Evolutionary conservation across 805 yeast genomes (phyloP).

Genomic region (Wickerhamiella alocasiicola): DNA sequence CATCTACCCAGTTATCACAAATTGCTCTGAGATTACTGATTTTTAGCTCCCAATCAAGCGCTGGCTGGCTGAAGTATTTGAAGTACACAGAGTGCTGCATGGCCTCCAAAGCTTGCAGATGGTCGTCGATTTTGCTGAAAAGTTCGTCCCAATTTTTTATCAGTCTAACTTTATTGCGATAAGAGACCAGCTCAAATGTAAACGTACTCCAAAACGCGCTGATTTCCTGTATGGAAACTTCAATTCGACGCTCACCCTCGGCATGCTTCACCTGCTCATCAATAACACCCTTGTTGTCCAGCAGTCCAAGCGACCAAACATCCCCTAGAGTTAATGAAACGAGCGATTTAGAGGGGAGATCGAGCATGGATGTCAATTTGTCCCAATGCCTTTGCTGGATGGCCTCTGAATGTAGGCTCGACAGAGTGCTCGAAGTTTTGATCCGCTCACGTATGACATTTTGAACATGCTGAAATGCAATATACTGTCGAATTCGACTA

Average conservation of each 20-base stretch:
- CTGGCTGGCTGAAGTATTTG: constrained; percentile 46
- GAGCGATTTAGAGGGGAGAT: constrained; percentile 8
- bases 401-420: constrained; percentile 41
- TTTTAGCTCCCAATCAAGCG: constrained; percentile 41
- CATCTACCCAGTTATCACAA: constrained; percentile 65
- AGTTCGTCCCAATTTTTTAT: constrained; percentile 57
- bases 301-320: constrained; percentile 46
- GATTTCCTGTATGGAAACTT: constrained; percentile 41
- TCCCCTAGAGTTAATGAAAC: constrained; percentile 38
- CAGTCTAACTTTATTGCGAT: constrained; percentile 39
- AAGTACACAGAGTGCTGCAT: constrained; percentile 61
- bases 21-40: constrained; percentile 40
- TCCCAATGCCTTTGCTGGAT: constrained; percentile 61
- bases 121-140: constrained; percentile 46
- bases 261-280: constrained; percentile 48
- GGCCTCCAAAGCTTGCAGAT: constrained; percentile 48
- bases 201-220: constrained; percentile 43
- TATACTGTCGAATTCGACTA: constrained; percentile 46
- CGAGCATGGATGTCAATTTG: constrained; percentile 27
- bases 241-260: constrained; percentile 55
- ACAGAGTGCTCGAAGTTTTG: constrained; percentile 30
- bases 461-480: constrained; percentile 54
- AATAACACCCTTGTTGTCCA: constrained; percentile 35
- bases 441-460: constrained; percentile 32
- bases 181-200: constrained; percentile 42